These are phyloP conservation scores for Zygnema circumcarinatum DNA, from an alignment of 139 green algal genomes.

Conservation along the genomic window DNA sequence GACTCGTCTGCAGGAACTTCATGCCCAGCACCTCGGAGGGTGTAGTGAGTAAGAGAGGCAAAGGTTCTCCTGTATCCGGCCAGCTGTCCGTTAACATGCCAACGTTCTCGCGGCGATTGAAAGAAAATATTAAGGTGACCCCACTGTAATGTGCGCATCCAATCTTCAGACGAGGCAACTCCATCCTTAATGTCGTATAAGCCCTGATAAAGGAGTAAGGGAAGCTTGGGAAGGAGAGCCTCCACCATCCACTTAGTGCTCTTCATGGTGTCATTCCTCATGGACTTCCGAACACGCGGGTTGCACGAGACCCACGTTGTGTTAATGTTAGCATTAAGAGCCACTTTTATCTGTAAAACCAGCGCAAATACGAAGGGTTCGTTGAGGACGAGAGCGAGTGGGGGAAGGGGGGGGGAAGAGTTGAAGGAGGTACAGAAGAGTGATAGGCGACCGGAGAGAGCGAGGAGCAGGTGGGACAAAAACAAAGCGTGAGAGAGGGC, in stretches of 20 bases:
- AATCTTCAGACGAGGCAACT: constrained; percentile 64
- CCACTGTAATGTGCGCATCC: constrained; percentile 71
- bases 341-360: constrained; percentile 47
- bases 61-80: constrained; percentile 23
- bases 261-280: constrained; percentile 73
- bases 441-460: no score
- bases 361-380: not conserved
- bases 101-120: not conserved
- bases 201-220: constrained; percentile 76
- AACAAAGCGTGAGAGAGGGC: no score
- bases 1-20: constrained; percentile 26
- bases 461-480: no score
- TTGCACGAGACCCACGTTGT: constrained; percentile 64
- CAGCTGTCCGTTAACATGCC: constrained; percentile 22
- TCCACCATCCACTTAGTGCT: constrained; percentile 67
- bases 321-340: constrained; percentile 56
- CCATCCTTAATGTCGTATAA: constrained; percentile 75
- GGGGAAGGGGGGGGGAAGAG: not conserved
- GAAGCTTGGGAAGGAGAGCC: constrained; percentile 67
- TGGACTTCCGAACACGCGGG: constrained; percentile 45
- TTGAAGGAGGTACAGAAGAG: not conserved
- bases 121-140: constrained; percentile 7
- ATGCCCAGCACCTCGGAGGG: constrained; percentile 11
- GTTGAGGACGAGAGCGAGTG: not conserved
- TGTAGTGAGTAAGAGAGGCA: constrained; percentile 23